phyloP scores from a whole-genome alignment of 805 yeast genomes.

The Barnettozyma sp. region DNA sequence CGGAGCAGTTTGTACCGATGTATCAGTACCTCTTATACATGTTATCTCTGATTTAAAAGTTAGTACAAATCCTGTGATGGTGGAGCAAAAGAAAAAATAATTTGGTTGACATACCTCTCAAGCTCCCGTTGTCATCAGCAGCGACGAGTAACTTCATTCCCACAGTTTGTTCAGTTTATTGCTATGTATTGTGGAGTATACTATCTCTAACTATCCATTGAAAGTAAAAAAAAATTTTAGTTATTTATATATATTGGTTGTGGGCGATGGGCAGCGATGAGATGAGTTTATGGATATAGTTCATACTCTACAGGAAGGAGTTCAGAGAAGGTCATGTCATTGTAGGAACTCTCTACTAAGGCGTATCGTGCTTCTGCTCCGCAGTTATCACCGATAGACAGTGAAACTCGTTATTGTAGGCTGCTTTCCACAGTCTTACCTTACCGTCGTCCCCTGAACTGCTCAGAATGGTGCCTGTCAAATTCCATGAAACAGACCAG shows the following conservation, averaged over 20 bases:
- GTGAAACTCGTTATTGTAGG: constrained; percentile 78
- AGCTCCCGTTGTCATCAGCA: constrained; percentile 59
- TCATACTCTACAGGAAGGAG: too few species aligned
- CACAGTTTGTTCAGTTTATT: not conserved
- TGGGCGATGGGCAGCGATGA: constrained; percentile 1
- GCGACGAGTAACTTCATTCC: constrained; percentile 56
- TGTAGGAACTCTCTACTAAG: too few species aligned
- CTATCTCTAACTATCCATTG: too few species aligned
- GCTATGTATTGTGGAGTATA: too few species aligned
- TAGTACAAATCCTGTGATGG: not conserved
- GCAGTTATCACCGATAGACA: constrained; percentile 83
- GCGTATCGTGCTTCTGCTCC: constrained; percentile 28
- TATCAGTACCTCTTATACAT: constrained; percentile 68
- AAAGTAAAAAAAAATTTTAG: too few species aligned
- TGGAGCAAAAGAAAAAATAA: not conserved
- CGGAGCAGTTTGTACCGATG: constrained; percentile 58
- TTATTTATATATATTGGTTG: not conserved
- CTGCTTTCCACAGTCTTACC: constrained; percentile 85
- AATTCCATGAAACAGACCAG: constrained; percentile 95
- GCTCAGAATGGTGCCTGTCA: constrained; percentile 86
- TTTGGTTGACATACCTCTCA: constrained; percentile 32
- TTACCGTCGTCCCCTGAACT: constrained; percentile 95
- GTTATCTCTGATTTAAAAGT: constrained; percentile 36
- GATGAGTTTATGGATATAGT: too few species aligned
- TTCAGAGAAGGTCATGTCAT: too few species aligned